Evolutionary conservation across 2,329 filamentous ascomycete species (phyloP).

Genomic region (Helotiales sp.): DNA sequence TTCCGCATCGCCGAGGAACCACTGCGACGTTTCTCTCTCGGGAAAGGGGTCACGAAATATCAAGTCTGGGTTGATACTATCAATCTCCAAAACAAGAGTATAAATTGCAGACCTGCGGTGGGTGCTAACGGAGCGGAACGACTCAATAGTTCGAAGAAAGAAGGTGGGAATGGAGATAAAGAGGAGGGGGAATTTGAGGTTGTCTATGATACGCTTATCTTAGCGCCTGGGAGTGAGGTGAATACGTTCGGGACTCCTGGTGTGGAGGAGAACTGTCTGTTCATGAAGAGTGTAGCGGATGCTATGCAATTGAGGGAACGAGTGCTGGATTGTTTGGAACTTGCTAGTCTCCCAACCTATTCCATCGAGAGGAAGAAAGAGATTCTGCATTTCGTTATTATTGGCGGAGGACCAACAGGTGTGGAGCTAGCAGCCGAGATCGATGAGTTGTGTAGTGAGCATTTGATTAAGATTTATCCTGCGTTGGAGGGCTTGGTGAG

Average conservation of each 20-base stretch:
- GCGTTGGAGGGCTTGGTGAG: slow-evolving; percentile 54
- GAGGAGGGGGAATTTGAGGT: slow-evolving; percentile 36
- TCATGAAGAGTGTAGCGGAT: slow-evolving; percentile 80
- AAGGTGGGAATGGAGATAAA: slow-evolving; percentile 16
- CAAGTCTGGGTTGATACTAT: slow-evolving; percentile 42
- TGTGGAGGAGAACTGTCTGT: slow-evolving; percentile 76
- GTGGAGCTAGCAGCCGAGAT: slow-evolving; percentile 73
- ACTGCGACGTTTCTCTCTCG: slow-evolving; percentile 35
- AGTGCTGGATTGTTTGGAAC: slow-evolving; percentile 66
- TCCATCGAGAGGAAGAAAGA: slow-evolving; percentile 53
- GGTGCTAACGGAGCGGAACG: slow-evolving; percentile 16
- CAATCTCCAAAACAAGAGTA: slow-evolving; percentile 36
- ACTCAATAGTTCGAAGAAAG: slow-evolving; percentile 1
- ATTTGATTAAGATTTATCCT: slow-evolving; percentile 64
- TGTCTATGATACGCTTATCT: slow-evolving; percentile 42
- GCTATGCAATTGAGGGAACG: slow-evolving; percentile 66
- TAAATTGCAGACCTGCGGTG: slow-evolving; percentile 40
- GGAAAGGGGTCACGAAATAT: slow-evolving; percentile 36
- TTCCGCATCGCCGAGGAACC: slow-evolving; percentile 47
- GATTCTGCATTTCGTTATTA: slow-evolving; percentile 71
- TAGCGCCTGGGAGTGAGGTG: slow-evolving; percentile 42
- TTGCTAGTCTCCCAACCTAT: slow-evolving; percentile 62
- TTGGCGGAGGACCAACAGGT: slow-evolving; percentile 69
- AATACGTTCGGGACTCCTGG: slow-evolving; percentile 81
- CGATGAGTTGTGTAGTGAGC: slow-evolving; percentile 69